Evolutionary conservation across 192 early-diverging fungal species (phyloP).

Genomic region (Linnemannia elongata): DNA sequence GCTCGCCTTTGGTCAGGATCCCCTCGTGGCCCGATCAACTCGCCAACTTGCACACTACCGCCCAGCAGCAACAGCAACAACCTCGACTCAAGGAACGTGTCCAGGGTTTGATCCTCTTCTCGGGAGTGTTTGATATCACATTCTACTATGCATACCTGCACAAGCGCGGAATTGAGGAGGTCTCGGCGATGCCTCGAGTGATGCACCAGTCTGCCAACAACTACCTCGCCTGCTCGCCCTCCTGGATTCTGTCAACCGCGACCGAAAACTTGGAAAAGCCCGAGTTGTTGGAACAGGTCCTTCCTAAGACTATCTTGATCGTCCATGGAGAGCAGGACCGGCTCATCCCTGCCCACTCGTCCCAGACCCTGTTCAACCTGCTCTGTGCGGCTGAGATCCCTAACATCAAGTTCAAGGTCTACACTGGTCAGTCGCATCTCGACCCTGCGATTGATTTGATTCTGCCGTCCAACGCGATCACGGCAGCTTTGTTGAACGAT

Average conservation of each 20-base stretch:
- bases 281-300: slow-evolving; percentile 45
- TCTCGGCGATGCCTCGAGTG: slow-evolving; percentile 54
- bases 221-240: slow-evolving; percentile 53
- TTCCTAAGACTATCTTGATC: slow-evolving; percentile 49
- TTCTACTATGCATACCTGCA: slow-evolving; percentile 62
- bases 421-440: slow-evolving; percentile 45
- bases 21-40: slow-evolving; percentile 51
- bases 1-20: slow-evolving; percentile 31
- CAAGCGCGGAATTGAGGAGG: slow-evolving; percentile 58
- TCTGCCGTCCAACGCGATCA: slow-evolving; percentile 45
- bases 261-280: slow-evolving; percentile 28
- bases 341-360: slow-evolving; percentile 45
- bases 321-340: slow-evolving; percentile 55
- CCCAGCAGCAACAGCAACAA: background rate
- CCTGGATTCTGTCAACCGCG: slow-evolving; percentile 42
- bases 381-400: slow-evolving; percentile 52
- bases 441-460: slow-evolving; percentile 55
- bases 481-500: slow-evolving; percentile 43
- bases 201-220: slow-evolving; percentile 56
- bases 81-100: slow-evolving; percentile 36
- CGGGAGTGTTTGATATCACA: slow-evolving; percentile 60
- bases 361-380: slow-evolving; percentile 38
- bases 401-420: slow-evolving; percentile 55
- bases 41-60: slow-evolving; percentile 8
- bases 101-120: slow-evolving; percentile 55